These are phyloP conservation scores for Verruconis gallopava DNA, from an alignment of 2,329 filamentous ascomycete species.

Conservation along the genomic window DNA sequence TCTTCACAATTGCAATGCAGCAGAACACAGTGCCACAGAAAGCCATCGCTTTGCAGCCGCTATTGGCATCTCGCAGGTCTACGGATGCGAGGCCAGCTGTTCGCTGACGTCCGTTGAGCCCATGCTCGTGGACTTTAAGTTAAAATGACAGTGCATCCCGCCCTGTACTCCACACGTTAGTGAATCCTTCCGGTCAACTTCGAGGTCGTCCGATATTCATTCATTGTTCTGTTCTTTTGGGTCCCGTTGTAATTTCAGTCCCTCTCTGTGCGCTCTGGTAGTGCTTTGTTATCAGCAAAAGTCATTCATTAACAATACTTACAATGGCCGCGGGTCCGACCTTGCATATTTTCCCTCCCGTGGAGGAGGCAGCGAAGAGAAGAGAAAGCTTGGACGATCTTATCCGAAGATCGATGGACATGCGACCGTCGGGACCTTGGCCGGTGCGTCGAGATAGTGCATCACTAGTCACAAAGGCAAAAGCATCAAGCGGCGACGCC, in stretches of 20 bases:
- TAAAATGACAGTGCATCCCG: background rate
- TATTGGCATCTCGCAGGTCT: background rate
- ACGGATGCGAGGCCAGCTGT: background rate
- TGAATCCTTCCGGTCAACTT: background rate
- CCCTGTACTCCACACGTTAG: background rate
- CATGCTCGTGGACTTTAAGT: conserved; percentile 1
- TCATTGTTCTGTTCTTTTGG: too few species aligned
- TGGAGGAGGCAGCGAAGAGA: conserved; percentile 8
- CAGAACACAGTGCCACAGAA: too few species aligned
- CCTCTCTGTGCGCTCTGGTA: conserved; percentile 7
- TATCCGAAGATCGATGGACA: conserved; percentile 8
- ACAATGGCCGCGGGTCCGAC: conserved; percentile 9
- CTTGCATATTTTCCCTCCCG: conserved; percentile 10
- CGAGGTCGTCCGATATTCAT: background rate
- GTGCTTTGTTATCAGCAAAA: background rate
- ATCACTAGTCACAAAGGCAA: conserved; percentile 1
- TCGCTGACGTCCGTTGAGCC: background rate
- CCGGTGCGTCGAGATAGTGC: background rate
- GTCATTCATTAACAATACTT: background rate
- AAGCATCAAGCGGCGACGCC: background rate
- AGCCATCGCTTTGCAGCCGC: background rate
- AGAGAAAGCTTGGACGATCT: conserved; percentile 9
- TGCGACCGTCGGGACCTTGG: conserved; percentile 8
- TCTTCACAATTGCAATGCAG: too few species aligned
- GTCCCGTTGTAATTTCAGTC: too few species aligned